phyloP scores from a whole-genome alignment of 2,329 filamentous ascomycete species.

The Cladophialophora psammophila region DNA sequence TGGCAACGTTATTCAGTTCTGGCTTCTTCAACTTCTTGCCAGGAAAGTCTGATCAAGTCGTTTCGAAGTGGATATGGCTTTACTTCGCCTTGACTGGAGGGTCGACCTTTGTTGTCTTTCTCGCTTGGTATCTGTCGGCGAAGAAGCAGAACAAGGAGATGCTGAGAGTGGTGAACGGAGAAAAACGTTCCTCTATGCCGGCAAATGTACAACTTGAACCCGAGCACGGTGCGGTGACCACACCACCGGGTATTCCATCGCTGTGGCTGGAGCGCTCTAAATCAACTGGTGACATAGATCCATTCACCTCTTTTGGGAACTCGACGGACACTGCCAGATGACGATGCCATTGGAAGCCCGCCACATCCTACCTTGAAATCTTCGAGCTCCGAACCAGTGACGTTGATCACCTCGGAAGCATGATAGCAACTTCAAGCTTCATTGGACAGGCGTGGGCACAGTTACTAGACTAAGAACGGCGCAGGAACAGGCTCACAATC shows the following conservation, averaged over 20 bases:
- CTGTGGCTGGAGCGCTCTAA: conserved; percentile 11
- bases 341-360: background rate
- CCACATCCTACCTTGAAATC: background rate
- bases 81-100: conserved; percentile 26
- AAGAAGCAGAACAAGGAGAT: conserved; percentile 22
- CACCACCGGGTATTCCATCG: background rate
- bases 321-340: conserved; percentile 1
- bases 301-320: conserved; percentile 8
- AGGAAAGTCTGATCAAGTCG: conserved; percentile 17
- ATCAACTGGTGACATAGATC: conserved; percentile 13
- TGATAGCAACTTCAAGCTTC: conserved; percentile 4
- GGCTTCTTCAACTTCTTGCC: conserved; percentile 31
- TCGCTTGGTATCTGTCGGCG: conserved; percentile 15
- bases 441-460: conserved; percentile 3
- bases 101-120: conserved; percentile 21
- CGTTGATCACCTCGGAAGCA: background rate
- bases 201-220: background rate
- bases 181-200: background rate
- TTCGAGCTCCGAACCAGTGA: conserved; percentile 1
- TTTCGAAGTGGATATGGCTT: conserved; percentile 33
- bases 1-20: conserved; percentile 42
- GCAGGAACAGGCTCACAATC: conserved; percentile 6
- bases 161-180: conserved; percentile 4
- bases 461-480: background rate
- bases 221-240: background rate